phyloP scores from a whole-genome alignment of 2,329 filamentous ascomycete genomes.

The Hysterium pulicare region DNA sequence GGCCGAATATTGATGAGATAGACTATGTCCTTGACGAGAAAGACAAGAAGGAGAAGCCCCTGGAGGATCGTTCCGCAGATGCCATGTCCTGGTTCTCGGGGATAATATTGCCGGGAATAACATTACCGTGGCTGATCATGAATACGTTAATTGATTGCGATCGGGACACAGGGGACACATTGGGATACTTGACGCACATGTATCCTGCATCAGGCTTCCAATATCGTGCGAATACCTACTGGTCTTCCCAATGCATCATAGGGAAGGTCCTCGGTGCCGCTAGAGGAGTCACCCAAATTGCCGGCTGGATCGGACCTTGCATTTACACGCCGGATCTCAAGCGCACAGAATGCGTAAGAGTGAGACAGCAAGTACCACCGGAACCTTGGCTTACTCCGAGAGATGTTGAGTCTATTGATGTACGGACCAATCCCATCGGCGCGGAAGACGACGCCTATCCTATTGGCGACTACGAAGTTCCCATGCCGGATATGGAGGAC shows the following conservation, averaged over 20 bases:
- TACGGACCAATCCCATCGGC: constrained; percentile 67
- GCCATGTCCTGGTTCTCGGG: constrained; percentile 76
- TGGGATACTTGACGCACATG: constrained; percentile 66
- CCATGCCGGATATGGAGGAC: constrained; percentile 56
- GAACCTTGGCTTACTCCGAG: constrained; percentile 53
- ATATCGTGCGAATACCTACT: constrained; percentile 74
- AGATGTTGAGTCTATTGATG: constrained; percentile 64
- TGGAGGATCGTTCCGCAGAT: constrained; percentile 65
- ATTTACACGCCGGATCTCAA: constrained; percentile 64
- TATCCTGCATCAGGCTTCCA: constrained; percentile 71
- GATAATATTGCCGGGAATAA: constrained; percentile 66
- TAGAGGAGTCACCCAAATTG: constrained; percentile 66
- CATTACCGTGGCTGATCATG: constrained; percentile 73
- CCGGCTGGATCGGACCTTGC: constrained; percentile 72
- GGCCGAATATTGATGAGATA: constrained; percentile 68
- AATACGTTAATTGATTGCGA: constrained; percentile 74
- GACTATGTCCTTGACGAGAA: constrained; percentile 60
- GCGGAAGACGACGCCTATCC: constrained; percentile 60
- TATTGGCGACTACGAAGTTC: constrained; percentile 64
- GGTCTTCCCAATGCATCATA: constrained; percentile 68
- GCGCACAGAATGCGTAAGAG: constrained; percentile 66
- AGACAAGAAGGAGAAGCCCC: constrained; percentile 45
- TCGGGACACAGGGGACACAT: constrained; percentile 61
- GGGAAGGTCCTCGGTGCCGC: constrained; percentile 67
- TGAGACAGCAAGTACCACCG: constrained; percentile 59